Conservation (phyloP, 208 protist genomes). For the Acanthamoeba royreba region DNA sequence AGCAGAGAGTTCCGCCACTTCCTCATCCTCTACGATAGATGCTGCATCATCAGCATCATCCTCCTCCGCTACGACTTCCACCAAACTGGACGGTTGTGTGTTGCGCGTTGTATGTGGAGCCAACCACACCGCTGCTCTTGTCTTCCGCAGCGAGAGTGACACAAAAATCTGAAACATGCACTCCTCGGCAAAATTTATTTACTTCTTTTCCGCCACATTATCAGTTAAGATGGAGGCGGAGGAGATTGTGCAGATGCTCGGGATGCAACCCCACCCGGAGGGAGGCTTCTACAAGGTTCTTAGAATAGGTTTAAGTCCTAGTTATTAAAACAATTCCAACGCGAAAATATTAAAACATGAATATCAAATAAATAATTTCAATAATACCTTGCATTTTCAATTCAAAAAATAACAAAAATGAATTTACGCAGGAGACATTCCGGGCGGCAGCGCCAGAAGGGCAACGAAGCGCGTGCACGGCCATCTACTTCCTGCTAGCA, state of each 20-base stretch:
- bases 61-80: no score
- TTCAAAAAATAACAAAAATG: no score
- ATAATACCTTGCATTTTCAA: background rate
- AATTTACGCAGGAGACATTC: conserved; percentile 20
- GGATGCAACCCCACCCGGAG: conserved; percentile 1
- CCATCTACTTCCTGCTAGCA: conserved; percentile 28
- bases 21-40: background rate
- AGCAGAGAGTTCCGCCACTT: background rate
- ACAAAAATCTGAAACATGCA: no score
- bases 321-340: no score
- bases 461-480: background rate
- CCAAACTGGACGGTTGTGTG: background rate
- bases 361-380: no score
- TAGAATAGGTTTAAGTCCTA: no score
- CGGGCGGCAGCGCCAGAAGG: background rate
- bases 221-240: background rate
- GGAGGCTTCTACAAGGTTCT: conserved; percentile 35
- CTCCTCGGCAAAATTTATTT: no score
- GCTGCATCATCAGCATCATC: no score
- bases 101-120: background rate
- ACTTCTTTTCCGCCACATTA: background rate
- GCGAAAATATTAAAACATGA: no score
- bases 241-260: background rate
- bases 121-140: background rate
- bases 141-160: no score